Conservation (phyloP, 371 early-diverging fungal species). For the Sporodiniella umbellata region DNA sequence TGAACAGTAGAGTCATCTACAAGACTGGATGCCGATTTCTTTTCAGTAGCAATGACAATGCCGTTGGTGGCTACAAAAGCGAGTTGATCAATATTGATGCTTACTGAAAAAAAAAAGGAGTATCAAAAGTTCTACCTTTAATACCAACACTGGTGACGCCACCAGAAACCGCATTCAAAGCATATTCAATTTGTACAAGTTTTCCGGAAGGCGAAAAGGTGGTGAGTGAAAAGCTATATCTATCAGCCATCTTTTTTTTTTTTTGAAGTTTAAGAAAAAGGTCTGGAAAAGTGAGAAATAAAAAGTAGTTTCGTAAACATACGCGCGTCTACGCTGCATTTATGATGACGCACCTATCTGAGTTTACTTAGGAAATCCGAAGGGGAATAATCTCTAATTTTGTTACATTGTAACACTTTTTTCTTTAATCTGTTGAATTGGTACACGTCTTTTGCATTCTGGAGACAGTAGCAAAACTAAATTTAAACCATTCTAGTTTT, state of each 20-base stretch:
- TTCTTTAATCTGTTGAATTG: too few relatives aligned
- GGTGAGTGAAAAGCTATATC: conserved; percentile 96
- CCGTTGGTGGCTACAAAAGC: conserved; percentile 83
- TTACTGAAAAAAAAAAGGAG: neutral
- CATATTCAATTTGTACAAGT: conserved; percentile 99
- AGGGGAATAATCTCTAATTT: neutral
- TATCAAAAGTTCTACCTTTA: conserved; percentile 70
- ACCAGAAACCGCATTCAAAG: conserved; percentile 92
- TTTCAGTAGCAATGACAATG: conserved; percentile 97
- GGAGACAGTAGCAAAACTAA: too few relatives aligned
- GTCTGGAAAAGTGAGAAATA: neutral
- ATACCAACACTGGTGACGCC: conserved; percentile 98
- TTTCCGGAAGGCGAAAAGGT: conserved; percentile 99
- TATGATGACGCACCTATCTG: neutral
- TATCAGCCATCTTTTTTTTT: conserved; percentile 40
- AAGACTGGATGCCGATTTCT: conserved; percentile 91
- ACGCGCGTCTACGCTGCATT: conserved; percentile 1
- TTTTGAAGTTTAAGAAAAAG: neutral
- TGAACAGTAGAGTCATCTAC: conserved; percentile 89
- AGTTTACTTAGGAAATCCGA: neutral
- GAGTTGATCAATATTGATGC: neutral
- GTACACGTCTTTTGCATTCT: too few relatives aligned
- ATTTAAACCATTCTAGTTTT: too few relatives aligned
- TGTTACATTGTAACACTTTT: too few relatives aligned
- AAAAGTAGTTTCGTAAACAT: neutral